Base-by-base conservation (phyloP, 257 asterid species). In the Plantago elongata region DNA sequence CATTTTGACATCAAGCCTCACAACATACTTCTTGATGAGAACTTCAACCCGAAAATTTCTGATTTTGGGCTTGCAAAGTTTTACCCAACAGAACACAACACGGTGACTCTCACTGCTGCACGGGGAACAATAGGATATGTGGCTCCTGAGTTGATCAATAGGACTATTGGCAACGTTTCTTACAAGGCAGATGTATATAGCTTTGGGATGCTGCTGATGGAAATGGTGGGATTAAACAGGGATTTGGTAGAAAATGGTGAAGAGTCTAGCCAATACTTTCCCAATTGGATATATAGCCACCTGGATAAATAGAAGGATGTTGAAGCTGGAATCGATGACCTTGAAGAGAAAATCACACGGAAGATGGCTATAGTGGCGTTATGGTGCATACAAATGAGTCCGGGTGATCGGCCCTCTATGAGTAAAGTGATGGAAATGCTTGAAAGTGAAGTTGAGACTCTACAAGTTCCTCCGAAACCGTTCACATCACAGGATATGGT, bases 21-120 rank as follows among this genome's bases (percentile, higher is more conserved):
- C 50, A 45, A 13, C 40, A 34, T 34, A 34, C 40, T 34, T 45
- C 14, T 13, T 3, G 50, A 10, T 45, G 14, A 45, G 50, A 45
- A 45, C n/a, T 45, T 10, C 50, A 45, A 6, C 50, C 50, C 50
- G 9, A 45, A 45, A 45, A 45, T 45, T 13, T 45, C 14, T 3
- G 50, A 45, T 45, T 45, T 45, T 45, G 50, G 50, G 14, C 50
- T 45, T 45, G 50, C 50, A 45, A 45, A 45, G 14, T 45, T 45
- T 10, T 45, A 45, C 50, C 9, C 50, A 10, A 5, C 50, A 10
- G 50, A 45, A 10, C 13, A 45, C 14, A 45, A 45, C 14, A 45
- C 14, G 13, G 50, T 45, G 50, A 45, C 50, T 45, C 14, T 45
- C 10, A 45, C 50, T 45, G 14, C 14, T 45, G 50, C 50, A 4